phyloP scores from a whole-genome alignment of 768 basidiomycete genomes.

The Xerocomus potaroensis region DNA sequence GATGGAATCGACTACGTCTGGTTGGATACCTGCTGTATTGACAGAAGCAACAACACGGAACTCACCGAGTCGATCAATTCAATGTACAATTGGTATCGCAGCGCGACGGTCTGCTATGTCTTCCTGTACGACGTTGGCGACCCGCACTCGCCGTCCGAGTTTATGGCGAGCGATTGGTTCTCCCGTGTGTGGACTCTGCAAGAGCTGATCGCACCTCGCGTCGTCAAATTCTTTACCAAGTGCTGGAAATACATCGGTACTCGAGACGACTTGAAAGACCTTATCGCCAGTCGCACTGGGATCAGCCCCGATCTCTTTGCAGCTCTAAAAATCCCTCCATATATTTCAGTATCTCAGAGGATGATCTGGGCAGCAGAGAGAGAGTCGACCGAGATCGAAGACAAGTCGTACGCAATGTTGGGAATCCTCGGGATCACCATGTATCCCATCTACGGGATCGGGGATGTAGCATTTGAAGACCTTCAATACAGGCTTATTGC shows the following conservation, averaged over 20 bases:
- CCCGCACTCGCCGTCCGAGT: constrained; percentile 7
- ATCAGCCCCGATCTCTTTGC: constrained; percentile 16
- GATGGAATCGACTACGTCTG: constrained; percentile 24
- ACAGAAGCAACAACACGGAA: constrained; percentile 26
- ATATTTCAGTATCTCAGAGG: constrained; percentile 19
- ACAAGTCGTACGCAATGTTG: constrained; percentile 29
- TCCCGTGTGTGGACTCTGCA: constrained; percentile 30
- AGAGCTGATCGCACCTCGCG: constrained; percentile 28
- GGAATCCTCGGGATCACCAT: constrained; percentile 23
- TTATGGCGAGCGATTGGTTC: constrained; percentile 29
- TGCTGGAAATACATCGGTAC: constrained; percentile 22
- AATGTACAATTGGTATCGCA: constrained; percentile 33
- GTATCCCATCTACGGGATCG: constrained; percentile 24
- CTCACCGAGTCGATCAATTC: constrained; percentile 27
- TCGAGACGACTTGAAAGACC: constrained; percentile 9
- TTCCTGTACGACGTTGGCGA: constrained; percentile 26
- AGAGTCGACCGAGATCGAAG: constrained; percentile 24
- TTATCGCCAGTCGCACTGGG: constrained; percentile 14
- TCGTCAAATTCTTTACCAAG: constrained; percentile 24
- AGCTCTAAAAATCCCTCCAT: constrained; percentile 2
- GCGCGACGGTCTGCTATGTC: constrained; percentile 24
- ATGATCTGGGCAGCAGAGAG: constrained; percentile 28
- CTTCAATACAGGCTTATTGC: constrained; percentile 23
- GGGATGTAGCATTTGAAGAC: constrained; percentile 19
- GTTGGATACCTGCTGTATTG: constrained; percentile 34